Conservation (phyloP, 225 moss, liverwort and hornwort species). For the Pseudoscleropodium purum region DNA sequence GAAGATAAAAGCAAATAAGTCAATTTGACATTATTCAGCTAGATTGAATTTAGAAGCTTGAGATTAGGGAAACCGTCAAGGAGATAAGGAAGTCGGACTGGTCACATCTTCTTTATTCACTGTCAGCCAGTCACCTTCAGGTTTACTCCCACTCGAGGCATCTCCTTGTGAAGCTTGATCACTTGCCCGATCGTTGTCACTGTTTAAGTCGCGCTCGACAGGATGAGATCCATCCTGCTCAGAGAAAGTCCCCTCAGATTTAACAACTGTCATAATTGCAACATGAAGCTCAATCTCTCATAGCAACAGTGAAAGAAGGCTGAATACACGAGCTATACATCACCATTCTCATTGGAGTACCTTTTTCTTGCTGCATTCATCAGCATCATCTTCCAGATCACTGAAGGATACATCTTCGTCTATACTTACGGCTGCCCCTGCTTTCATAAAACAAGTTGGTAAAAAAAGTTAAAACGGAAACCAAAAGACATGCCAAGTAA, state of each 20-base stretch:
- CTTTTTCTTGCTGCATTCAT: constrained; percentile 33
- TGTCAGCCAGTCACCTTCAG: constrained; percentile 85
- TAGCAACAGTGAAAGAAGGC: not conserved
- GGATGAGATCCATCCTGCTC: constrained; percentile 29
- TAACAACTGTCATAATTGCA: constrained; percentile 4
- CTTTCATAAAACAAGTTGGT: not conserved
- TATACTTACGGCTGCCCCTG: constrained; percentile 33
- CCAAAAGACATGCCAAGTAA: not conserved
- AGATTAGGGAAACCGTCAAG: constrained; percentile 3
- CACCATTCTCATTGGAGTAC: constrained; percentile 10
- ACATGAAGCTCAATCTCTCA: constrained; percentile 5
- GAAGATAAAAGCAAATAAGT: constrained; percentile 16
- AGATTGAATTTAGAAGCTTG: not conserved
- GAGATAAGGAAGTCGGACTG: constrained; percentile 64
- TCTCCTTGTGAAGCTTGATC: constrained; percentile 22
- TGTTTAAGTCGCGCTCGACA: not conserved
- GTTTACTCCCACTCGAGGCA: constrained; percentile 31
- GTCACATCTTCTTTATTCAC: constrained; percentile 79
- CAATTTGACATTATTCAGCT: constrained; percentile 22
- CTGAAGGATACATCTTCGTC: constrained; percentile 96
- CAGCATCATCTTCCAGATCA: constrained; percentile 83
- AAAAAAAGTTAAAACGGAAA: not conserved
- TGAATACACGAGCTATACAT: not conserved
- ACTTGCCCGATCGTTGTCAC: constrained; percentile 2
- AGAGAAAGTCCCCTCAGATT: constrained; percentile 14